These are phyloP conservation scores for Hypoxylon subgilvum DNA, from an alignment of 495 filamentous ascomycete species.

Conservation along the genomic window DNA sequence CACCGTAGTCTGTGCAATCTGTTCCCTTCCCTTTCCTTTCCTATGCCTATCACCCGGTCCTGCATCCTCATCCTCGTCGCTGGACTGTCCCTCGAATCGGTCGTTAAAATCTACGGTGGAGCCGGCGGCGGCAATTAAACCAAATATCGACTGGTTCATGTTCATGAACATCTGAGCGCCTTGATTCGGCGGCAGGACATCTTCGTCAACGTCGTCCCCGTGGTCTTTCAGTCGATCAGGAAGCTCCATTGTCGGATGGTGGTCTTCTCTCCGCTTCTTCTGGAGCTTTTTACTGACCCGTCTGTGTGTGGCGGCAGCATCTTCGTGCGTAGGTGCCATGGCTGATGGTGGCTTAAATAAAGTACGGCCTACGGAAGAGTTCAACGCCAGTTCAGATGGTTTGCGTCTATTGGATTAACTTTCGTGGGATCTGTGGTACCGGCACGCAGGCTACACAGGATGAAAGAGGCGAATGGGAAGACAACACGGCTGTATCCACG, in stretches of 20 bases:
- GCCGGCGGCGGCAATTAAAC: slow-evolving; percentile 89
- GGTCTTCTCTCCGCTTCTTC: slow-evolving; percentile 63
- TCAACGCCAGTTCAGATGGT: not conserved
- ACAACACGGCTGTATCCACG: slow-evolving; percentile 21
- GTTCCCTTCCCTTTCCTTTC: slow-evolving; percentile 27
- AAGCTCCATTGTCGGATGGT: slow-evolving; percentile 69
- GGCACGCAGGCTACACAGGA: slow-evolving; percentile 21
- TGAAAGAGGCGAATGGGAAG: slow-evolving; percentile 17
- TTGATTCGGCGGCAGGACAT: slow-evolving; percentile 69
- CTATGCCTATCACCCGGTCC: slow-evolving; percentile 33
- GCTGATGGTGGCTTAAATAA: slow-evolving; percentile 3
- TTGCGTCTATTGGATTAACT: slow-evolving; percentile 9
- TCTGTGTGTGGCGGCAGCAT: slow-evolving; percentile 31
- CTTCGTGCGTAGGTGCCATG: slow-evolving; percentile 32
- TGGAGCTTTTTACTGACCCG: slow-evolving; percentile 60
- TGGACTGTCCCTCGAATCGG: slow-evolving; percentile 78
- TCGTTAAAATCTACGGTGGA: slow-evolving; percentile 79
- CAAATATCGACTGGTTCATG: slow-evolving; percentile 95
- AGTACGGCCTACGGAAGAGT: slow-evolving; percentile 1
- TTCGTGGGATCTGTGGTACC: slow-evolving; percentile 9
- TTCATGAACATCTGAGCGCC: slow-evolving; percentile 62
- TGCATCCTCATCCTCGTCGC: slow-evolving; percentile 75
- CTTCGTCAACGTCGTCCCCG: slow-evolving; percentile 68
- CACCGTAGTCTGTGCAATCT: slow-evolving; percentile 47
- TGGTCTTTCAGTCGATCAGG: slow-evolving; percentile 79